Base-by-base conservation (phyloP, 108 stramenopile genomes). In the Cyclotella atomus region DNA sequence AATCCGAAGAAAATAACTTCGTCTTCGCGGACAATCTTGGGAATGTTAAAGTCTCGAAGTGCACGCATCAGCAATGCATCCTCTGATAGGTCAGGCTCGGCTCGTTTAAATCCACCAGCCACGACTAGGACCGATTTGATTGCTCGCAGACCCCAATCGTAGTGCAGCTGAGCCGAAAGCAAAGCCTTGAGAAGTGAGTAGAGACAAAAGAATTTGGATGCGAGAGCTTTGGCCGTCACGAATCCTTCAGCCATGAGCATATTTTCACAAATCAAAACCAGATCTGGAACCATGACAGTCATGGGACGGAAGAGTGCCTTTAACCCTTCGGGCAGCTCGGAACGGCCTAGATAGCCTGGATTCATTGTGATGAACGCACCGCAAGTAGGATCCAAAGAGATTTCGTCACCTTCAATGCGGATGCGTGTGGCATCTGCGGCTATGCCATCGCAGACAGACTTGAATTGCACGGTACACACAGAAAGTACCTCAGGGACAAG, bases 311-410 rank as follows among this genome's bases (percentile, higher is more conserved):
- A 91, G 19, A 91, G 50, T 21, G 88, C 88, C 72, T 91, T 91
- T 30, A 91, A 71, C 36, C 88, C 87, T 53, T 91, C 90, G 4
- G 90, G 90, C 19, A 91, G 60, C 79, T 89, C 90, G 7, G 83
- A 82, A 10, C 90, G 79, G 3, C 90, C 90, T 7, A 89, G 83
- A 47, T 91, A 91, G 14, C 90, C 90, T 15, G 90, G 90, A 63
- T 91, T 91, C 88, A 91, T 91, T 46, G 88, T 91, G 46, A 91
- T 91, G 56, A 88, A 91, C 10, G 84, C 87, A 28, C 87, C 87
- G 63, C 86, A 86, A 15, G 86, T 87, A 35, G 87, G 85, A 59
- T 87, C 87, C 8, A 89, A 56, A 24, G 21, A 46, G 27, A 88
- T 87, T 29, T 73, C 71, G 43, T 86, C 87, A 0, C 87, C 88